Evolutionary conservation across 2,329 filamentous ascomycete species (phyloP).

Genomic region (Fusarium coffeatum): DNA sequence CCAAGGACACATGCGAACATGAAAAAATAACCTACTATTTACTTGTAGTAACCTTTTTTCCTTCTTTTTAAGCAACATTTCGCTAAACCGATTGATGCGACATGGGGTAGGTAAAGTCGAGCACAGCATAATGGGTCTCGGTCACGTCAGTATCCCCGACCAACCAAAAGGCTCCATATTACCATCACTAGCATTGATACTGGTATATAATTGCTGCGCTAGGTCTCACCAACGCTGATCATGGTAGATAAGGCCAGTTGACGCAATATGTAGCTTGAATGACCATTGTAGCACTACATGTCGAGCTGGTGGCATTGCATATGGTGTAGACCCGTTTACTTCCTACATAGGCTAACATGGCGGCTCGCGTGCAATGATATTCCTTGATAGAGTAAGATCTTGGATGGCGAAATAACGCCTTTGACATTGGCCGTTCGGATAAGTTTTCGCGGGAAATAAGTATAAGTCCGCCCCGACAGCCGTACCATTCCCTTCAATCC

Average conservation of each 20-base stretch:
- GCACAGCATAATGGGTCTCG: conserved; percentile 30
- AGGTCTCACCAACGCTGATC: background rate
- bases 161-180: background rate
- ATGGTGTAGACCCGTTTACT: background rate
- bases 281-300: background rate
- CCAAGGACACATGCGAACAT: no score
- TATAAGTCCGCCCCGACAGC: background rate
- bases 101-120: background rate
- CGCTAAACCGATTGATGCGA: background rate
- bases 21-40: no score
- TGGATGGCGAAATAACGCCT: accelerated
- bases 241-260: background rate
- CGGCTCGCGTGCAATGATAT: background rate
- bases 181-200: background rate
- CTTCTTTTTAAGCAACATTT: no score
- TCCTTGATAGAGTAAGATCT: background rate
- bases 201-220: conserved; percentile 1
- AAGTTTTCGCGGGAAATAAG: background rate
- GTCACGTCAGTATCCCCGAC: conserved; percentile 27
- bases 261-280: conserved; percentile 27
- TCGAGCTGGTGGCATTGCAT: background rate
- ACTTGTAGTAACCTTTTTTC: no score
- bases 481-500: no score
- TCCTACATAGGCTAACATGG: background rate
- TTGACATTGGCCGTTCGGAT: background rate